Base-by-base conservation (phyloP, 306 rosid species). In the Dalbergia oliveri region DNA sequence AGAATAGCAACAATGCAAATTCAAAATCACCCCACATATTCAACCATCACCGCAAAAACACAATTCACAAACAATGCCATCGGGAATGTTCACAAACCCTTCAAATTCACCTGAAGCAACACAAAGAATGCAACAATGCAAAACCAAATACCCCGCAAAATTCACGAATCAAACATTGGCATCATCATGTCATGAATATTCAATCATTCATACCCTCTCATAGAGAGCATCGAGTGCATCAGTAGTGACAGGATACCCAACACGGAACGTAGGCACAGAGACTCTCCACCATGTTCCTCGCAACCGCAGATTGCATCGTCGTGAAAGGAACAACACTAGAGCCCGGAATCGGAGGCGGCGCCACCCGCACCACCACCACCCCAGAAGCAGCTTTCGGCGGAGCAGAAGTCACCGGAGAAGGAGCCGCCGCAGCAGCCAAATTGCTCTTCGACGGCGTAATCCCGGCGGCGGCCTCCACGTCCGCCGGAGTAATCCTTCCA, bases 221-320 rank as follows among this genome's bases (percentile, higher is more conserved):
- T 93, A 88, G 0, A 93, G 75, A 4, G 93, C 89, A 75, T 90
- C 97, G 3, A 93, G 81, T 11, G 95, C 97, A 41, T 93, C 92
- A 5, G 92, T 93, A 68, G 73, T 81, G 61, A 93, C 88, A 1
- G 97, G 94, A 80, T 93, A 93, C 23, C 97, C 96, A 19, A 93
- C 96, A 16, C 94, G 90, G 90, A 93, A 93, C 11, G 96, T 90
- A 7, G 97, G 97, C 78, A 93, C 92, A 10, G 87, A 93, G 97
- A 78, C 97, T 93, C 26, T 88, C 97, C 81, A 93, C n/a, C 97
- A 93, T 93, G 79, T 91, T 93, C 87, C 91, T 93, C 12, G 97
- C 80, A 12, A 93, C 96, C 3, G 94, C 94, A 1, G 90, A 86
- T 82, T 93, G 97, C 97, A 93, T 91, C 15, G 97, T 87, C 5